Base-by-base conservation (phyloP, 2,329 filamentous ascomycete species). In the Fusarium sacchari region DNA sequence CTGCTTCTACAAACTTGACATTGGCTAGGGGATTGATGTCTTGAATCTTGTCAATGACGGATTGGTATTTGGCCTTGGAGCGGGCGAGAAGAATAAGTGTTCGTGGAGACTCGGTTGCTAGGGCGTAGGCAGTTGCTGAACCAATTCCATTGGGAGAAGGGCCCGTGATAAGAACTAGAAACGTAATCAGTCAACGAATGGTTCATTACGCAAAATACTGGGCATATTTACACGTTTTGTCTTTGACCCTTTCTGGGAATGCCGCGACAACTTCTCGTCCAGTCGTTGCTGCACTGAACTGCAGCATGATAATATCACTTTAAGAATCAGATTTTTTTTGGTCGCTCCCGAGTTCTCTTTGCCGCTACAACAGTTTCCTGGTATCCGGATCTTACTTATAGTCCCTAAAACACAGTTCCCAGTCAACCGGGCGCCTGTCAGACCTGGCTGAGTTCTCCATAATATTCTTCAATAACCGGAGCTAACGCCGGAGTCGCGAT, bases 181-280 rank as follows among this genome's bases (percentile, higher is more conserved):
- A 20, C 4, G 5, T 2, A 32, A 13, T 17, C 7, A 6, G 26
- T 40, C 7, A 15, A 2, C 7, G 5, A 8, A 4, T 5, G 3
- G 6, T 20, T 18, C 14, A 1, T 5, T 4, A n/a, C 24, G 7
- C 13, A 7, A 4, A 24, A 7, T 0, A n/a, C 7, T n/a, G 4
- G 2, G 11, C 6, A 15, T 0, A 2, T 37, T 32, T 24, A 56
- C 53, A 43, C 6, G 28, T 44, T 30, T 34, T 57, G 5, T 44
- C n/a, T 20, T 22, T 26, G 1, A 34, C 53, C 5, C 14, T 12
- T 9, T 57, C 39, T 15, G 39, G 28, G 10, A 57, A 26, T 5
- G 28, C 28, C 17, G n/a, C 17, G 17, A 34, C n/a, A 22, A 57
- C 53, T 17, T 44, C 39, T 24, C 14, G 6, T 20, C 53, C n/a